Evolutionary conservation across 768 basidiomycete genomes (phyloP).

Genomic region (Pisolithus sp.): DNA sequence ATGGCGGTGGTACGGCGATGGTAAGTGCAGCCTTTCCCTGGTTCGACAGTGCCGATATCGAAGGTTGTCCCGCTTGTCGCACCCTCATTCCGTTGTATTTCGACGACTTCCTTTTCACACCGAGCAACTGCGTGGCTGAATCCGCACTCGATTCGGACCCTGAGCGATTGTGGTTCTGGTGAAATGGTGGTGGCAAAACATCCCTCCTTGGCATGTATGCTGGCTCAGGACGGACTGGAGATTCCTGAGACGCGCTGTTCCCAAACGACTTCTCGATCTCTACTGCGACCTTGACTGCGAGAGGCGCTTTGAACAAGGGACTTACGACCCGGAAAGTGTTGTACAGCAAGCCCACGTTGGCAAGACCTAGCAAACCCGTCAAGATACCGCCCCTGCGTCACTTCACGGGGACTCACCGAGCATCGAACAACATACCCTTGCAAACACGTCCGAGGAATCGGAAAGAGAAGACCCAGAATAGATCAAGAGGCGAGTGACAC

Average conservation of each 20-base stretch:
- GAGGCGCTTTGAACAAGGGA: constrained; percentile 38
- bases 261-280: constrained; percentile 19
- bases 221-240: constrained; percentile 6
- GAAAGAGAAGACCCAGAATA: constrained; percentile 46
- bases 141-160: constrained; percentile 14
- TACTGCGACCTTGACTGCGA: neutral
- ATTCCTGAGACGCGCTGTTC: constrained; percentile 18
- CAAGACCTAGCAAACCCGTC: constrained; percentile 38
- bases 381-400: constrained; percentile 1
- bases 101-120: constrained; percentile 6
- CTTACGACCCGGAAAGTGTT: constrained; percentile 61
- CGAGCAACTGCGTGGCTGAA: constrained; percentile 12
- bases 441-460: constrained; percentile 41
- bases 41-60: neutral
- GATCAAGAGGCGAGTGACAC: constrained; percentile 42
- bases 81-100: constrained; percentile 3
- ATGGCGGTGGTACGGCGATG: neutral
- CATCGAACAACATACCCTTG: constrained; percentile 43
- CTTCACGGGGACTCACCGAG: constrained; percentile 38
- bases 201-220: constrained; percentile 1
- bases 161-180: constrained; percentile 6
- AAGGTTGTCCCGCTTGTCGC: neutral
- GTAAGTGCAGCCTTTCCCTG: neutral
- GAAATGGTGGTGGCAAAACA: neutral
- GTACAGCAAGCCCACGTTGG: constrained; percentile 60